Base-by-base conservation (phyloP, 2,329 filamentous ascomycete genomes). In the Cladobotryum mycophilum region DNA sequence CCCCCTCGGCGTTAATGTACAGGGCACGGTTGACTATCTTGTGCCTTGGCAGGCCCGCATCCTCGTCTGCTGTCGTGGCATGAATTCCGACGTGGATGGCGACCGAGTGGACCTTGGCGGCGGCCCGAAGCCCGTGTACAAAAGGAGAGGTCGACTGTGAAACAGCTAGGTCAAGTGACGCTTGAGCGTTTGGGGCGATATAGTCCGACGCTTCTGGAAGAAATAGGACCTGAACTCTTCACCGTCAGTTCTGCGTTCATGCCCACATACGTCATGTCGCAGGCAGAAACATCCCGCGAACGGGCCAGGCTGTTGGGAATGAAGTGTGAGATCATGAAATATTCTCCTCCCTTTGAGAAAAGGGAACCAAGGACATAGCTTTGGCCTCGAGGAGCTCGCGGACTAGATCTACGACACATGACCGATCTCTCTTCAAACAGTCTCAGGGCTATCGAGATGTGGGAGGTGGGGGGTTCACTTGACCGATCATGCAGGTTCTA, bases 131-230 rank as follows among this genome's bases (percentile, higher is more conserved):
- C 4, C 90, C 90, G 0, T 76, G 71, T 12, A 96, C 85, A 65
- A 96, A 96, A 25, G 81, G 77, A 12, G 83, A 89, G 18, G 76
- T 72, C 2, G 76, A 65, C 37, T 85, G 79, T 3, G 89, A 78
- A 52, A 78, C 79, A 56, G 82, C 89, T 9, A 96, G 82, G 4
- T 80, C 76, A 8, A 90, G 70, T 0, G 85, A 86, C 60, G 91
- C 84, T 11, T 79, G 67, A 2, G 84, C 75, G 1, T 82, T 84
- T 2, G 78, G 74, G 17, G 82, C 86, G 60, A 96, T 90, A 73
- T 96, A 96, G 71, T 96, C 90, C 51, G 82, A 82, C 20, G 92
- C 92, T 76, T 96, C 92, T 12, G 92, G 92, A 48, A 96, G 84
- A 72, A 97, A 96, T 45, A 96, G 79, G 15, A 87, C 82, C 80